Evolutionary conservation across 768 basidiomycete genomes (phyloP), one percentile per base, ranked within the genome.

Genomic region (Macrolepiota dolichaula): DNA sequence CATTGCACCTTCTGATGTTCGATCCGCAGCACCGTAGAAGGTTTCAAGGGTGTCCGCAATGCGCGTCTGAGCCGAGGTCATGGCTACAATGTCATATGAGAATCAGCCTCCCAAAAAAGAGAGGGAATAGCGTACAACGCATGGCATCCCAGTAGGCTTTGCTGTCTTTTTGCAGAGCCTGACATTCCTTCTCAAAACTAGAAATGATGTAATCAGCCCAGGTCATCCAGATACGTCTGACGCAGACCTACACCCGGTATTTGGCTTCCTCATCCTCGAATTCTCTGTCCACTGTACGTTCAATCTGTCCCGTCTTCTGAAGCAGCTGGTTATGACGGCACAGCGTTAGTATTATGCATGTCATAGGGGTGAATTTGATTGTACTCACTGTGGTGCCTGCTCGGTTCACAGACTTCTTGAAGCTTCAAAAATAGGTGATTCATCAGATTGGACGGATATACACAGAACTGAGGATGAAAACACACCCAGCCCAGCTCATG

Each of bases 221-320:
- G 29, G 57, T n/a, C 6, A 46, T 7, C 15, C 37, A 55, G n/a
- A 51, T 55, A 42, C 27, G 38, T 24, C 29, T 25, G 7, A 37
- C 65, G 38, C 29, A 46, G 12, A 77, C 93, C 72, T 72, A 97
- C 96, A 84, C 84, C 77, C 87, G 85, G 79, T 87, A 98, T 71
- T 95, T 92, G 51, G 87, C 85, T 72, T 97, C 94, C 73, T 97
- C 96, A 61, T 95, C 89, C 13, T 88, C 81, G 69, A 97, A 98
- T 69, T 98, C 95, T 53, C 92, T 79, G 74, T 98, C 96, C 25
- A 97, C 85, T 0, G 96, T 98, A 29, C 95, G 83, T 72, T 98
- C 96, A 62, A 98, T 94, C 76, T 98, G 96, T 59, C 96, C 96
- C 1, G 96, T 96, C 85, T 98, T 98, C 81, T 98, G 96, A 72